A percentile compares a stretch with the other conserved stretches of the same genome.
Evolutionary conservation across 1,139 yeast genomes (phyloP).

Genomic region (Saccharomyces hybrid): DNA sequence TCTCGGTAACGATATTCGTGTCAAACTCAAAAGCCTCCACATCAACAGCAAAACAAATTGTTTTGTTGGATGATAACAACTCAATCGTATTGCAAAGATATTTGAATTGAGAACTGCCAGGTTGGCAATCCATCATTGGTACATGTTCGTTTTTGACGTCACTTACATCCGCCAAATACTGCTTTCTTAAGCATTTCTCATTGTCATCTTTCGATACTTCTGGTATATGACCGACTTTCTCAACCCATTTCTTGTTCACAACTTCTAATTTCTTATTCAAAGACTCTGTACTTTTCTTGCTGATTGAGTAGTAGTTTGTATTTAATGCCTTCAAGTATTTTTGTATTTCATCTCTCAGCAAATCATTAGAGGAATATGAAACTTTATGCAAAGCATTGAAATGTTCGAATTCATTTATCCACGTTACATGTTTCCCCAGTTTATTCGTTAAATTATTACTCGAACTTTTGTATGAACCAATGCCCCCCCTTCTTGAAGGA

Average conservation of each 20-base stretch:
- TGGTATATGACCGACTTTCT: conserved; percentile 1
- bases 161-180: conserved; percentile 4
- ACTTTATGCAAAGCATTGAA: background rate
- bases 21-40: conserved; percentile 58
- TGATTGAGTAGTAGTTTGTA: background rate
- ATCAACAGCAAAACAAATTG: conserved; percentile 49
- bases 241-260: background rate
- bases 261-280: background rate
- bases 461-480: background rate
- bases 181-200: background rate
- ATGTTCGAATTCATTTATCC: conserved; percentile 3
- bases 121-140: conserved; percentile 20
- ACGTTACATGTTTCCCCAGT: background rate
- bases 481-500: background rate
- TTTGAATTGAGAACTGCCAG: conserved; percentile 21
- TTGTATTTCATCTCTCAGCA: background rate
- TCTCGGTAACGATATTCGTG: conserved; percentile 47
- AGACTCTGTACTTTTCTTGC: background rate
- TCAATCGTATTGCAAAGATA: conserved; percentile 22
- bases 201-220: conserved; percentile 3
- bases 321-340: background rate
- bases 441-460: background rate
- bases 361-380: background rate
- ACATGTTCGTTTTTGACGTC: conserved; percentile 14
- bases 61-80: conserved; percentile 25